These are phyloP conservation scores for Solanum habrochaites DNA, from an alignment of 257 asterid genomes.

Conservation along the genomic window DNA sequence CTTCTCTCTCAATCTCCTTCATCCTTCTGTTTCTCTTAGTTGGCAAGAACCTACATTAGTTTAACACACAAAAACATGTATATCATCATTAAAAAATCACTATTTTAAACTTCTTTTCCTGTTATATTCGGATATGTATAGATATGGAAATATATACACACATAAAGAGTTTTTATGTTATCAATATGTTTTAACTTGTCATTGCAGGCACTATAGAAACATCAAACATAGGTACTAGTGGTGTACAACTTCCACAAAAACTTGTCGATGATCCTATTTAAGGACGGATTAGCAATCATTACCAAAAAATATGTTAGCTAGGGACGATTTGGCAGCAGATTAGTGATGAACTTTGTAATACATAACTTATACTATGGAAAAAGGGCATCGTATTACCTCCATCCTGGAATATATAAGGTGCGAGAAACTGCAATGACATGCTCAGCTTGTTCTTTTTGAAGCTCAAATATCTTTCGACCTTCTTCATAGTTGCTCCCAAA, in stretches of 20 bases:
- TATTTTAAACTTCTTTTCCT: neutral
- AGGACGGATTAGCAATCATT: neutral
- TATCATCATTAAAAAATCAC: neutral
- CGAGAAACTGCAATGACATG: neutral
- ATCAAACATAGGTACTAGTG: neutral
- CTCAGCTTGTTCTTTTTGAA: constrained; percentile 27
- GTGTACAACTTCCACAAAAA: neutral
- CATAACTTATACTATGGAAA: neutral
- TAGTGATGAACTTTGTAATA: neutral
- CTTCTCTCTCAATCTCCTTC: neutral
- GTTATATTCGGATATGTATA: neutral
- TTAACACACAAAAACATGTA: neutral
- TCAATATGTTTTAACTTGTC: neutral
- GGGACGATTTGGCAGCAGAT: neutral
- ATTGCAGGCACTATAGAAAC: neutral
- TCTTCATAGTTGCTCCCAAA: constrained; percentile 41
- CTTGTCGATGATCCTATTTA: neutral
- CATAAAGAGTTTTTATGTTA: neutral
- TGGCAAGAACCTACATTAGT: neutral
- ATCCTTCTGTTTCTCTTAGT: neutral
- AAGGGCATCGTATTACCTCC: constrained; percentile 13
- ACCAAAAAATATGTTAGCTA: neutral
- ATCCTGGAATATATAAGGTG: constrained; percentile 24
- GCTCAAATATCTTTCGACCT: constrained; percentile 37
- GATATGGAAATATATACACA: neutral